phyloP scores from a whole-genome alignment of 2,329 filamentous ascomycete genomes.

The Claviceps citrina region DNA sequence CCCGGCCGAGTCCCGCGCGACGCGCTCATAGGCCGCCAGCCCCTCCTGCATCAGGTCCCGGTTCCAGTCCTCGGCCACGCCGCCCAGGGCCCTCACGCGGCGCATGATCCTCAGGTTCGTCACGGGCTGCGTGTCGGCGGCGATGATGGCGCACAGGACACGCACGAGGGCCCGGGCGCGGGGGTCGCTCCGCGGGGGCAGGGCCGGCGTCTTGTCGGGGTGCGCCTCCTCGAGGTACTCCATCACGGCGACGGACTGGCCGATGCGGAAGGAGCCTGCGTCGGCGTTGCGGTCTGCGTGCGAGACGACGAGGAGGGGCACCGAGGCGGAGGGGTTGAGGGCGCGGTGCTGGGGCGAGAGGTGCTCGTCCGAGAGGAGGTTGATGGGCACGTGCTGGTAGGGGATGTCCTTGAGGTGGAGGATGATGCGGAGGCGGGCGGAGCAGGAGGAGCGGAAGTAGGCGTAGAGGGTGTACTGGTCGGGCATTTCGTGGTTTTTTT shows the following conservation, averaged over 20 bases:
- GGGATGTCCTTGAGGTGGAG: conserved; percentile 38
- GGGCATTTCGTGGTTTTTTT: conserved; percentile 2
- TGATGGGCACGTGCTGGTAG: conserved; percentile 31
- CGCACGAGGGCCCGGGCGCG: conserved; percentile 33
- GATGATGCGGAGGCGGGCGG: conserved; percentile 44
- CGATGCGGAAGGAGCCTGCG: conserved; percentile 24
- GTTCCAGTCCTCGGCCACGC: conserved; percentile 33
- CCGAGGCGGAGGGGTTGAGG: conserved; percentile 37
- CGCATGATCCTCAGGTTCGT: conserved; percentile 41
- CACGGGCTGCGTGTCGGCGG: conserved; percentile 42
- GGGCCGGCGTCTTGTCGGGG: conserved; percentile 25
- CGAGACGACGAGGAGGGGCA: conserved; percentile 41
- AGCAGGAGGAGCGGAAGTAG: conserved; percentile 49
- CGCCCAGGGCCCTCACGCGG: conserved; percentile 28
- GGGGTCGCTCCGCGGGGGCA: conserved; percentile 32
- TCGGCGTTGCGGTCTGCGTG: conserved; percentile 16
- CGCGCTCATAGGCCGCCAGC: conserved; percentile 39
- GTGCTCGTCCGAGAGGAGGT: conserved; percentile 41
- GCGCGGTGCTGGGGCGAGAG: conserved; percentile 25
- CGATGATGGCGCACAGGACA: conserved; percentile 37
- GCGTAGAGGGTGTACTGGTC: conserved; percentile 33
- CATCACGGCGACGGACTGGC: conserved; percentile 43
- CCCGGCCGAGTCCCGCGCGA: conserved; percentile 25
- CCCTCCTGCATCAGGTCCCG: conserved; percentile 34
- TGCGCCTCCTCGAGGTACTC: conserved; percentile 46